These are phyloP conservation scores for Discostella stelligera DNA, from an alignment of 352 stramenopile genomes.

Conservation along the genomic window DNA sequence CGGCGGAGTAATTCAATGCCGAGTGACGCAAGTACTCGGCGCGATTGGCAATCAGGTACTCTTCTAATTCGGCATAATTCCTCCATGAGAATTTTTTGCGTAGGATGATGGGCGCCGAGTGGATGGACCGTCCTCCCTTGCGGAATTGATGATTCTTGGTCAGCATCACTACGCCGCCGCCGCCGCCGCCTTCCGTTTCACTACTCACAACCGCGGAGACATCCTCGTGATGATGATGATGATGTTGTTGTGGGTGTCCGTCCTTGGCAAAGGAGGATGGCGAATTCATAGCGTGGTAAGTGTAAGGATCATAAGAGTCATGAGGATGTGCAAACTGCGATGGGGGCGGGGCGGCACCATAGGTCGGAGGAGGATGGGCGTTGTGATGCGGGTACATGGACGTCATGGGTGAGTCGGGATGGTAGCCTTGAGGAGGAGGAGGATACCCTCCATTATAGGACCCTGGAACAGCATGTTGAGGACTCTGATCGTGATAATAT, in stretches of 20 bases:
- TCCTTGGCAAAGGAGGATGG: slow-evolving; percentile 6
- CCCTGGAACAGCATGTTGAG: neutral
- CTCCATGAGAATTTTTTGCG: slow-evolving; percentile 83
- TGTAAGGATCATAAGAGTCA: slow-evolving; percentile 26
- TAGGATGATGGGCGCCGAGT: slow-evolving; percentile 63
- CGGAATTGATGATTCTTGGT: slow-evolving; percentile 44
- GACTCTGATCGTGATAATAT: slow-evolving; percentile 7
- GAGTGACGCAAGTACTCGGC: slow-evolving; percentile 80
- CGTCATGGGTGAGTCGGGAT: slow-evolving; percentile 8
- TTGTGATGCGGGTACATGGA: neutral
- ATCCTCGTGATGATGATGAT: slow-evolving; percentile 2
- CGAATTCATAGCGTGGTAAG: slow-evolving; percentile 13
- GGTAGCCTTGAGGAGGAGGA: slow-evolving; percentile 7
- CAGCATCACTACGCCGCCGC: neutral
- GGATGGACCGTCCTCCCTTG: slow-evolving; percentile 40
- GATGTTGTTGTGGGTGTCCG: neutral
- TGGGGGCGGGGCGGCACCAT: neutral
- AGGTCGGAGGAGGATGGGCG: neutral
- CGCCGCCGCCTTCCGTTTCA: slow-evolving; percentile 11
- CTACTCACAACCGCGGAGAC: slow-evolving; percentile 32
- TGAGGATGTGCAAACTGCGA: neutral
- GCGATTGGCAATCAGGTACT: slow-evolving; percentile 80
- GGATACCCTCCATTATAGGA: slow-evolving; percentile 8
- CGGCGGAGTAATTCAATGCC: slow-evolving; percentile 80
- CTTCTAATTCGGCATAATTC: slow-evolving; percentile 82